Evolutionary conservation across 306 rosid species (phyloP).

Genomic region (Dryas drummondii): DNA sequence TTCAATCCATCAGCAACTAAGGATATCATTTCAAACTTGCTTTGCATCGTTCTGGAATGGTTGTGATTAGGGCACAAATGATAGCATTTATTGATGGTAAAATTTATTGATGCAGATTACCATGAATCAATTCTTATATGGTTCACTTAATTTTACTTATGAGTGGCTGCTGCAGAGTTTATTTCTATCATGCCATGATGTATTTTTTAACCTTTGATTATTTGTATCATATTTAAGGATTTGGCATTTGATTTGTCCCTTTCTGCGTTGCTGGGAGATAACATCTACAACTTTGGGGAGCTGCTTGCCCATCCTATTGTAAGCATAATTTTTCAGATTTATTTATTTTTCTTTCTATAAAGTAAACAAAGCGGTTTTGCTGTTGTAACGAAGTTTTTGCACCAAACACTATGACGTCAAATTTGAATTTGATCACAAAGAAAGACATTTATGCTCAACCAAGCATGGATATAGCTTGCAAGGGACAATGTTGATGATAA

Average conservation of each 20-base stretch:
- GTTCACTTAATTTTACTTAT: not conserved
- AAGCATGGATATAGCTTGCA: not conserved
- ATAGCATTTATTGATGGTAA: not conserved
- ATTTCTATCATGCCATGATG: slow-evolving; percentile 13
- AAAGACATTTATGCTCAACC: not conserved
- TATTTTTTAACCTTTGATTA: slow-evolving; percentile 14
- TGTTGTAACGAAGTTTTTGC: not conserved
- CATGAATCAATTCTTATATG: not conserved
- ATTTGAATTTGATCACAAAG: not conserved
- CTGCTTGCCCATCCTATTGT: slow-evolving; percentile 97
- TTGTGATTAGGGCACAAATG: not conserved
- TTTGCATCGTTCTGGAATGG: not conserved
- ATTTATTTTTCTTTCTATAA: not conserved
- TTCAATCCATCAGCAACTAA: not conserved
- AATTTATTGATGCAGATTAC: not conserved
- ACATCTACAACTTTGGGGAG: slow-evolving; percentile 98
- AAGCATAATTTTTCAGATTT: slow-evolving; percentile 34
- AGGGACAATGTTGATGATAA: not conserved
- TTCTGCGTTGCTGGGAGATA: slow-evolving; percentile 94
- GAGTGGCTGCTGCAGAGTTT: not conserved
- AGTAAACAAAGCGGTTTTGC: not conserved
- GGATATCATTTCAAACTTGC: not conserved
- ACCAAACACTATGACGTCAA: not conserved
- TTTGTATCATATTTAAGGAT: slow-evolving; percentile 55
- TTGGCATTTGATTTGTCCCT: slow-evolving; percentile 96